Evolutionary conservation across 2,329 filamentous ascomycete species (phyloP), one percentile per base, ranked within the genome.

Genomic region (Cladophialophora psammophila): DNA sequence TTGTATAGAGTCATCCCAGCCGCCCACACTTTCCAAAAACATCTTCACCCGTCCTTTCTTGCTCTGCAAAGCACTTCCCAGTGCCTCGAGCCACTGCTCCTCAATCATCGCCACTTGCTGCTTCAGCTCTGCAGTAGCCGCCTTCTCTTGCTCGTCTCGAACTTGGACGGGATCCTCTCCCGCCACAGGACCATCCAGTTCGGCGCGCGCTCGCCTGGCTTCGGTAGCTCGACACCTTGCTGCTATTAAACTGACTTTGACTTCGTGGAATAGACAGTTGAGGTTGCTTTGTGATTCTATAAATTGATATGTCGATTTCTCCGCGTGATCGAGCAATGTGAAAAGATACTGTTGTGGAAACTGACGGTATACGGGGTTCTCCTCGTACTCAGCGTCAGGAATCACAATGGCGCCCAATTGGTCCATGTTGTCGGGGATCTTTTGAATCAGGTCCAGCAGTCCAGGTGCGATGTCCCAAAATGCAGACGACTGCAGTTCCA

Each of bases 401-500:
- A 98, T 93, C 73, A 91, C 87, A 56, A 97, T 86, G 32, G 86
- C 76, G 31, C 79, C 73, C 18, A 66, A 34, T 3, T 65, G 50
- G 26, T 65, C 50, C 35, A 69, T 9, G 64, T 67, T 45, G 73
- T 84, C 79, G 2, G 65, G 63, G 32, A 73, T 61, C 74, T 91
- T 91, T 67, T 96, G 91, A 10, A 96, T 85, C 55, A 98, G 83
- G 15, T 89, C 85, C 32, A 90, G 85, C 0, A 99, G 85, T 3
- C 90, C 88, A 2, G 95, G 95, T 1, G 94, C 94, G 74, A 98
- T 96, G 76, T 99, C 95, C 95, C 95, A 99, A 78, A 98, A 99
- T 0, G 94, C 94, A 9, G 91, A 94, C 2, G 97, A 86, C 79
- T 98, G 95, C 63, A 93, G 87, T 76, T 97, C 93, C 10, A 98